Conservation (phyloP, 169 alveolate genomes). For the Cyclospora cayetanensis region DNA sequence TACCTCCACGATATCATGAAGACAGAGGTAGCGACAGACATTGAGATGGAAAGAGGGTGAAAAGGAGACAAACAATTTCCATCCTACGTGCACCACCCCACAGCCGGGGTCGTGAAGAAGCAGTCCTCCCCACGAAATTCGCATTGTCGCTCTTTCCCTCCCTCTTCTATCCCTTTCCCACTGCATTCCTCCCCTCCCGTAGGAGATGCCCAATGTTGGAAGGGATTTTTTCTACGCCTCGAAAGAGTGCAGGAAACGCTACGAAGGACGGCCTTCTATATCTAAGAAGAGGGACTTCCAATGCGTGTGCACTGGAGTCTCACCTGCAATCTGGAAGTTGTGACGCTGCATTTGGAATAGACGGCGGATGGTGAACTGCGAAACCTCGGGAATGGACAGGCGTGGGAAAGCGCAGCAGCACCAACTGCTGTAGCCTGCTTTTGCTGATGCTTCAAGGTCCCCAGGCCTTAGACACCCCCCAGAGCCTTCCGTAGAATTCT, state of each 20-base stretch:
- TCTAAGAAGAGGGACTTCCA: too few relatives aligned
- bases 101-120: too few relatives aligned
- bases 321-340: conserved; percentile 47
- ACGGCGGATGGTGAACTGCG: not conserved
- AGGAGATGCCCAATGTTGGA: too few relatives aligned
- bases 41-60: not conserved
- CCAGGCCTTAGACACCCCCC: conserved; percentile 11
- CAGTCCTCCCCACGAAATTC: too few relatives aligned
- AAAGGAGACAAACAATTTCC: not conserved
- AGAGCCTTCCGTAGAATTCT: too few relatives aligned
- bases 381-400: conserved; percentile 21
- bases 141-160: too few relatives aligned
- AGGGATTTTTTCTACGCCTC: too few relatives aligned
- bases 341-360: conserved; percentile 15
- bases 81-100: too few relatives aligned
- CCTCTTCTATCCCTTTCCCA: too few relatives aligned
- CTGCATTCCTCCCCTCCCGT: too few relatives aligned
- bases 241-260: too few relatives aligned
- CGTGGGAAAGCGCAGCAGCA: conserved; percentile 64
- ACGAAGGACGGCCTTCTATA: too few relatives aligned
- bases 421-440: not conserved
- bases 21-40: not conserved
- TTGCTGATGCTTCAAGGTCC: not conserved
- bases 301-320: not conserved
- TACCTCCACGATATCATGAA: not conserved